Evolutionary conservation across 2,329 filamentous ascomycete species (phyloP).

Genomic region (Aureobasidium namibiae): DNA sequence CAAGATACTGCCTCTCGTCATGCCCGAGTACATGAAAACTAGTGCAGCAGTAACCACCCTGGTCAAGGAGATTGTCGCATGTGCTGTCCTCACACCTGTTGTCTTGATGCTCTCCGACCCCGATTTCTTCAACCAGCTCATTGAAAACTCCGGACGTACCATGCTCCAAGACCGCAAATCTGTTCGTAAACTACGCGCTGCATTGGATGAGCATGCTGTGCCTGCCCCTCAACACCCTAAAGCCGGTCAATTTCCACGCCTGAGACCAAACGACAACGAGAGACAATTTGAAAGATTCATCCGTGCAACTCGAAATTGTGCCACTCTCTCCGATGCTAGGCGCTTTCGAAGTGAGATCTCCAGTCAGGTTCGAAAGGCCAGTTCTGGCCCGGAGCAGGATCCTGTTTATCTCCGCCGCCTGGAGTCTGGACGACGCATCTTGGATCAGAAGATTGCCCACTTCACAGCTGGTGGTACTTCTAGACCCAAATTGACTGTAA

Average conservation of each 20-base stretch:
- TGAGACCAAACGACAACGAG: constrained; percentile 78
- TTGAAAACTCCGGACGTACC: constrained; percentile 67
- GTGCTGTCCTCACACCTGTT: constrained; percentile 78
- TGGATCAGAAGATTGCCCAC: constrained; percentile 82
- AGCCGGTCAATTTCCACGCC: constrained; percentile 64
- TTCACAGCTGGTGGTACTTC: constrained; percentile 59
- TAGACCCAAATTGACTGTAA: constrained; percentile 28
- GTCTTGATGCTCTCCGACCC: constrained; percentile 77
- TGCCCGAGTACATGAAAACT: constrained; percentile 65
- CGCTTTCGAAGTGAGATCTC: constrained; percentile 86
- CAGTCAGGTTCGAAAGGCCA: constrained; percentile 74
- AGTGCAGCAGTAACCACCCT: constrained; percentile 75
- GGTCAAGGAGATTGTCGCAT: constrained; percentile 83
- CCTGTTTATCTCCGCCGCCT: constrained; percentile 78
- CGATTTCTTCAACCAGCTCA: constrained; percentile 94
- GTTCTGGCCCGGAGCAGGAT: constrained; percentile 73
- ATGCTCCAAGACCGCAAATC: constrained; percentile 94
- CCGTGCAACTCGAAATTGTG: constrained; percentile 76
- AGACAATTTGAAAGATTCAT: constrained; percentile 92
- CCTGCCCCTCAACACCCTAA: constrained; percentile 61
- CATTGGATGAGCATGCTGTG: constrained; percentile 86
- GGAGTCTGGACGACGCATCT: constrained; percentile 81
- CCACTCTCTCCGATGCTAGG: constrained; percentile 85
- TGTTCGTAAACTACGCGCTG: constrained; percentile 81
- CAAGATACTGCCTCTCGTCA: constrained; percentile 62